Evolutionary conservation across 176 grass and related monocot species (phyloP).

Genomic region (Zoysia japonica): DNA sequence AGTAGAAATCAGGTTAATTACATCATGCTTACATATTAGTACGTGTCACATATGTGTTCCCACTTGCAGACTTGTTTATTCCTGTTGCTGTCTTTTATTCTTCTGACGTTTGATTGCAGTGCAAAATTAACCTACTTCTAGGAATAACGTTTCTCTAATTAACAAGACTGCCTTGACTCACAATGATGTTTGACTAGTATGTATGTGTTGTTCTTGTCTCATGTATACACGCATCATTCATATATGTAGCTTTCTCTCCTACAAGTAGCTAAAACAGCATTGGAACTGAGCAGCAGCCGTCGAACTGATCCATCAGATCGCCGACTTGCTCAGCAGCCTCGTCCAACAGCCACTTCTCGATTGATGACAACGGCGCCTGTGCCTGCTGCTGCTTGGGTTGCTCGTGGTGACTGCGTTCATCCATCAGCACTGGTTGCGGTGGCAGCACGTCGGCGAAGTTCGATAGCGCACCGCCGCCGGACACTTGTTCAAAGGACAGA

Average conservation of each 20-base stretch:
- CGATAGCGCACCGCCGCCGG: not conserved
- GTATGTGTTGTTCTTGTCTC: not conserved
- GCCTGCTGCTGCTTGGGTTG: constrained; percentile 15
- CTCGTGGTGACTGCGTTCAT: constrained; percentile 15
- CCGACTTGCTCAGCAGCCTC: constrained; percentile 55
- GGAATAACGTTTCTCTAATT: not conserved
- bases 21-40: constrained; percentile 39
- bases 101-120: constrained; percentile 7
- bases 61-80: constrained; percentile 26
- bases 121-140: constrained; percentile 20
- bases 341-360: constrained; percentile 82
- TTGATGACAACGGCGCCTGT: constrained; percentile 47
- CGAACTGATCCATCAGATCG: constrained; percentile 53
- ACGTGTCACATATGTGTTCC: not conserved
- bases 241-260: not conserved
- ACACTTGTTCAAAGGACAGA: constrained; percentile 39
- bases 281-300: constrained; percentile 50
- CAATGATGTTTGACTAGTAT: not conserved
- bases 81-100: constrained; percentile 36
- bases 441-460: constrained; percentile 22
- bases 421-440: constrained; percentile 14
- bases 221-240: not conserved
- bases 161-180: not conserved
- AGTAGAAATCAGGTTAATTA: not conserved
- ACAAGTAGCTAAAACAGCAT: constrained; percentile 50